Evolutionary conservation across 2,329 filamentous ascomycete genomes (phyloP).

Genomic region (Samsoniella hepiali): DNA sequence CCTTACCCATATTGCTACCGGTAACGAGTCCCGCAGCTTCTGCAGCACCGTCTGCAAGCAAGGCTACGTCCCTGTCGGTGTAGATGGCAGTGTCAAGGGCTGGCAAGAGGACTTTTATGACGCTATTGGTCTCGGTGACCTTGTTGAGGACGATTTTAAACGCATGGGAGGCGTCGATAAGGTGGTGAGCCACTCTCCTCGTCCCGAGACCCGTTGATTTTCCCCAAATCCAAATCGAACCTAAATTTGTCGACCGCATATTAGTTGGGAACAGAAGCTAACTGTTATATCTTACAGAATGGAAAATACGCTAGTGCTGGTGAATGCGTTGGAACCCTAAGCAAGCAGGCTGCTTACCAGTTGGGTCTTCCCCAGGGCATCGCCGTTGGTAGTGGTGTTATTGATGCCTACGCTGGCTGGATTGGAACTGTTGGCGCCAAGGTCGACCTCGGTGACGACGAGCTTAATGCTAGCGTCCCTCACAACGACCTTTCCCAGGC

Average conservation of each 20-base stretch:
- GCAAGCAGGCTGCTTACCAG: slow-evolving; percentile 76
- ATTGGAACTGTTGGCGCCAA: slow-evolving; percentile 98
- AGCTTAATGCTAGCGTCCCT: slow-evolving; percentile 63
- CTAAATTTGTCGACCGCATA: background rate
- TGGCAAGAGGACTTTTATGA: slow-evolving; percentile 96
- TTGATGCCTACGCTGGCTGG: slow-evolving; percentile 98
- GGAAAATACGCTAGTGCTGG: slow-evolving; percentile 88
- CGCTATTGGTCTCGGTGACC: slow-evolving; percentile 79
- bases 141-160: slow-evolving; percentile 83
- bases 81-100: slow-evolving; percentile 94
- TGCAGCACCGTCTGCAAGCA: slow-evolving; percentile 98
- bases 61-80: slow-evolving; percentile 92
- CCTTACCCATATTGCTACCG: slow-evolving; percentile 89
- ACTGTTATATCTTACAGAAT: slow-evolving; percentile 56
- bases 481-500: slow-evolving; percentile 89
- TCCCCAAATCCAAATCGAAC: background rate
- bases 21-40: slow-evolving; percentile 86
- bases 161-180: slow-evolving; percentile 91
- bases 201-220: slow-evolving; percentile 19
- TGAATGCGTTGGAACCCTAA: slow-evolving; percentile 82
- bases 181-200: slow-evolving; percentile 69
- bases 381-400: slow-evolving; percentile 91
- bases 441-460: slow-evolving; percentile 66
- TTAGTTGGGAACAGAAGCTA: background rate
- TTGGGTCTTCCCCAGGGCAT: slow-evolving; percentile 84